A percentile compares a stretch with the other conserved stretches of the same genome.
These are phyloP conservation scores for Epichloe scottii DNA, from an alignment of 2,329 filamentous ascomycete genomes.

Conservation along the genomic window DNA sequence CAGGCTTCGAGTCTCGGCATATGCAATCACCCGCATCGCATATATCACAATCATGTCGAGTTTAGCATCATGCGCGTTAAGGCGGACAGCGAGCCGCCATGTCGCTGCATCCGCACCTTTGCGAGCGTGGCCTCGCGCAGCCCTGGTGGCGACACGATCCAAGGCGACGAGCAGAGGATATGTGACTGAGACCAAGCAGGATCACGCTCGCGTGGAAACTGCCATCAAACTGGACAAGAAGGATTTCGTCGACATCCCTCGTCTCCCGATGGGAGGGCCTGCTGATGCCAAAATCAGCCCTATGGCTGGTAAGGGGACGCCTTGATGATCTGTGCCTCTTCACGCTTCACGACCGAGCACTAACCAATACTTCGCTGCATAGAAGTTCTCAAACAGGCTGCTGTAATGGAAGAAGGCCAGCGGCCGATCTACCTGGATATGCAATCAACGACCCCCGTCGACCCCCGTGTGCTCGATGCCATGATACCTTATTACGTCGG, in stretches of 20 bases:
- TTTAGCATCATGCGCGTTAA: conserved; percentile 51
- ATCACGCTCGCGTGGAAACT: conserved; percentile 73
- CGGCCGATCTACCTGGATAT: conserved; percentile 96
- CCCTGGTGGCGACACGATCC: conserved; percentile 14
- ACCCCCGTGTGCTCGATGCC: conserved; percentile 86
- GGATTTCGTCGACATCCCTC: conserved; percentile 52
- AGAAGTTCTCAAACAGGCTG: conserved; percentile 82
- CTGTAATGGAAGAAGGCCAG: conserved; percentile 83
- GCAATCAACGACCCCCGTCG: conserved; percentile 92
- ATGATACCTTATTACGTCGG: conserved; percentile 95
- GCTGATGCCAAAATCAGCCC: conserved; percentile 58
- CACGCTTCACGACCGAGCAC: neutral
- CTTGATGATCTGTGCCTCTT: neutral
- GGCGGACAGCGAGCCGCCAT: conserved; percentile 59
- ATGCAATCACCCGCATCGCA: conserved; percentile 12
- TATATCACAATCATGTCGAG: conserved; percentile 40
- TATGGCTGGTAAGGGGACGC: conserved; percentile 39
- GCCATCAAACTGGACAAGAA: conserved; percentile 80
- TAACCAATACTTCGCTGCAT: neutral
- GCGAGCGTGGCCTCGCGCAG: conserved; percentile 18
- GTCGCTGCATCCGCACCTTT: conserved; percentile 21
- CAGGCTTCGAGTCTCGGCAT: conserved; percentile 8
- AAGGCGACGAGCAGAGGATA: conserved; percentile 46
- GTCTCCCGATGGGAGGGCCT: conserved; percentile 18
- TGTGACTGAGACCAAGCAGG: conserved; percentile 71